Conservation (phyloP, 306 rosid genomes). For the Ammopiptanthus mongolicus region DNA sequence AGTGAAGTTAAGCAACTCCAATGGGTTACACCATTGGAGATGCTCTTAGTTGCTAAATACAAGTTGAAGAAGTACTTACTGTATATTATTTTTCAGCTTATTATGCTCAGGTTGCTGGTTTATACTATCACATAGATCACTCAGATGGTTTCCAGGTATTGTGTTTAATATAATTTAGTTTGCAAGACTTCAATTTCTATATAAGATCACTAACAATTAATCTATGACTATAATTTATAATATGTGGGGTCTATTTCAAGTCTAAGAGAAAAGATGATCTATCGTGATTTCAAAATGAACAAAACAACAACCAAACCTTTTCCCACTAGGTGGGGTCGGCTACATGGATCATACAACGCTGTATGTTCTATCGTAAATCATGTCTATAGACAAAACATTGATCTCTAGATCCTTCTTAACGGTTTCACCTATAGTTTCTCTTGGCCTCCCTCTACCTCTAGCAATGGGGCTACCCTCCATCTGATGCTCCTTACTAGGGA, state of each 20-base stretch:
- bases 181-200: background rate
- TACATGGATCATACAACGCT: too few relatives aligned
- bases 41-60: constrained; percentile 8
- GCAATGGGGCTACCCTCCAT: too few relatives aligned
- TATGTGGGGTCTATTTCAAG: background rate
- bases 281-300: background rate
- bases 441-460: too few relatives aligned
- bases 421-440: too few relatives aligned
- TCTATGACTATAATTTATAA: background rate
- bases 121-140: constrained; percentile 50
- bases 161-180: constrained; percentile 11
- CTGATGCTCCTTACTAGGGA: too few relatives aligned
- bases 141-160: constrained; percentile 85
- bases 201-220: background rate
- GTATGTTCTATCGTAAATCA: too few relatives aligned
- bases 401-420: too few relatives aligned
- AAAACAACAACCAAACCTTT: too few relatives aligned
- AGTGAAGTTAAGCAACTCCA: too few relatives aligned
- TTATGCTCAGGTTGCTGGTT: constrained; percentile 85
- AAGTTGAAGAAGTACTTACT: constrained; percentile 26
- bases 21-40: too few relatives aligned
- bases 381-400: too few relatives aligned
- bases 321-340: too few relatives aligned
- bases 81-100: constrained; percentile 55
- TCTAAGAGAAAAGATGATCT: background rate